Evolutionary conservation across 129 eudicot species (phyloP), one percentile per base, ranked within the genome.

Genomic region (Dittrichia graveolens): DNA sequence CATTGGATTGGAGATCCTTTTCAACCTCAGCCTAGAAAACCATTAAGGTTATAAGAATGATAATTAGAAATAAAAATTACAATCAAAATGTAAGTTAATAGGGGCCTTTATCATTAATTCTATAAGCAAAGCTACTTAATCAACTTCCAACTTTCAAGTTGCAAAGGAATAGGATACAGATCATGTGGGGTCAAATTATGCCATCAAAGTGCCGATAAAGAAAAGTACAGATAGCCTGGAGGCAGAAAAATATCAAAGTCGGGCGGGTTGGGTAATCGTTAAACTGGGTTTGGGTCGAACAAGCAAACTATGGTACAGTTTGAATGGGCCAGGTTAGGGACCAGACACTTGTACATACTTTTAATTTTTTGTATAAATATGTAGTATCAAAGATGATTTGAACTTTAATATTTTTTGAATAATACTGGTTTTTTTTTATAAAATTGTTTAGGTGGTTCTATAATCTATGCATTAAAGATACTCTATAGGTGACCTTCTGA

Each of bases 11-110:
- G 8, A 95, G 90, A 76, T 95, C 99, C 46, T 83, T 83, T 73
- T 86, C 83, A 75, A 95, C 94, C 72, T 95, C 99, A 61, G 91
- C 99, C 99, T 95, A 76, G n/a, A 79, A 15, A 75, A 47, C 18
- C 10, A 63, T 31, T 38, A 72, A 65, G 5, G 41, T 34, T 56
- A 56, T 38, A 65, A 47, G 46, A 69, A 44, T 55, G 38, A 59
- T 14, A 19, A 15, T 16, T 8, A 65, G 12, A 41, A 18, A 50
- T 43, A 18, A 53, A 19, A 41, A 52, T 40, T 14, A 39, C 16
- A 58, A 61, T 14, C 37, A 41, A 56, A 66, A 71, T 38, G 43
- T 34, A 67, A 62, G 53, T 31, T 39, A 35, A 47, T 18, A 19
- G 42, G 49, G 47, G 72, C 37, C n/a, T n/a, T n/a, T n/a, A n/a